Base-by-base conservation (phyloP, 352 stramenopile genomes). In the Pelagophyceae sp. region DNA sequence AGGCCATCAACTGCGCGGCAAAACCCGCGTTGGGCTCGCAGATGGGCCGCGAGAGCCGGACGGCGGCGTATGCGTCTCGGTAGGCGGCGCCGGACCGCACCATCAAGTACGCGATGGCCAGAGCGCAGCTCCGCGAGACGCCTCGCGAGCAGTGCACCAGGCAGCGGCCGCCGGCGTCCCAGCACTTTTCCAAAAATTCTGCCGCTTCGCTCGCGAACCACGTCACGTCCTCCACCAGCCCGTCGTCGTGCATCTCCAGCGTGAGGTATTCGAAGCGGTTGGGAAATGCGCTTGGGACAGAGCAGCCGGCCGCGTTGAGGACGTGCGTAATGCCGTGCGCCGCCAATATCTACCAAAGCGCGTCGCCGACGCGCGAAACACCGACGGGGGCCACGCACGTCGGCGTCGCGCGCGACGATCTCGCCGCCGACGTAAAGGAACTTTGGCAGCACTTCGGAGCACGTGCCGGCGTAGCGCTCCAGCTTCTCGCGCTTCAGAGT, bases 211-310 rank as follows among this genome's bases (percentile, higher is more conserved):
- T 40, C 25, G 77, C 54, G 65, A 77, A 77, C 17, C 33, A 61
- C 0, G 38, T 54, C 19, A 79, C 38, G 0, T 79, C 76, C 45
- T 79, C 76, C 6, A 40, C 60, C 19, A 72, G 40, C 1, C 88
- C 90, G 80, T 95, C 89, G 78, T 95, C 90, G 0, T 88, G 89
- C n/a, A 95, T 84, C n/a, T 85, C 83, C 58, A 94, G 83, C 79
- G 91, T 92, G 67, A 91, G 90, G 77, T 95, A 95, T 67, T 81
- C 80, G 58, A 95, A 94, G 11, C 45, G 45, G 45, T 23, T 23
- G 0, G 90, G 85, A 60, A 90, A 94, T 37, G 87, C 88, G 54
- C 87, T 86, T 32, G 90, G 88, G 38, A 88, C 86, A 17, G 92
- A 86, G 51, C 82, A 89, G 23, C 88, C 90, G 0, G 90, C 90